Percentiles rank a stretch among this genome's conserved stretches.
phyloP scores from a whole-genome alignment of 495 filamentous ascomycete species.

The Annulohypoxylon stygium region DNA sequence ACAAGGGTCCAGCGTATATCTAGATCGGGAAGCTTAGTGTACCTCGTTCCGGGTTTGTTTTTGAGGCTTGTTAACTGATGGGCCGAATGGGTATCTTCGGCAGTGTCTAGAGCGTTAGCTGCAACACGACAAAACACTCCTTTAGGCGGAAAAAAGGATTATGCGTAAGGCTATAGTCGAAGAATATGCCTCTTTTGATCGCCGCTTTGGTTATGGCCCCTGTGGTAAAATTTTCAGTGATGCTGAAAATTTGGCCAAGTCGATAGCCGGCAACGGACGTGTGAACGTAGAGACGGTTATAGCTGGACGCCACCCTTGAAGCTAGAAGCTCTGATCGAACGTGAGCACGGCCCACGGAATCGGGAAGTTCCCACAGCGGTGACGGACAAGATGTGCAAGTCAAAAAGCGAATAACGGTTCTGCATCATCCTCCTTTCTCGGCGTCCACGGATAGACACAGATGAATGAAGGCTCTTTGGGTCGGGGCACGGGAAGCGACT shows the following conservation, averaged over 20 bases:
- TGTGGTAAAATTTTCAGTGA: constrained; percentile 18
- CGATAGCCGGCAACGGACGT: constrained; percentile 30
- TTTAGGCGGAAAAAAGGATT: constrained; percentile 25
- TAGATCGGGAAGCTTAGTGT: constrained; percentile 35
- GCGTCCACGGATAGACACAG: constrained; percentile 29
- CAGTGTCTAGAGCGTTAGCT: constrained; percentile 34
- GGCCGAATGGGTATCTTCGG: constrained; percentile 34
- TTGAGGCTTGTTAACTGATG: constrained; percentile 19
- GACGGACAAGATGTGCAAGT: constrained; percentile 15
- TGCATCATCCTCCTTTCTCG: constrained; percentile 28
- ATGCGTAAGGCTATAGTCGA: constrained; percentile 28
- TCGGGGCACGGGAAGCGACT: constrained; percentile 34
- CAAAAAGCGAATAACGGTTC: constrained; percentile 10
- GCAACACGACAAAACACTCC: constrained; percentile 27
- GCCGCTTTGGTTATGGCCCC: constrained; percentile 16
- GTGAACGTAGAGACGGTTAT: constrained; percentile 37
- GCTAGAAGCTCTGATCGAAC: constrained; percentile 39
- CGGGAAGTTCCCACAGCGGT: constrained; percentile 25
- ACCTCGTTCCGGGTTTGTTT: constrained; percentile 19
- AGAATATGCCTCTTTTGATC: constrained; percentile 27
- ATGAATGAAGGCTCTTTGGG: constrained; percentile 7
- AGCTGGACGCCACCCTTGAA: constrained; percentile 48
- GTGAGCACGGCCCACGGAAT: constrained; percentile 41
- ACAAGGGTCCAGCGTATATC: constrained; percentile 34
- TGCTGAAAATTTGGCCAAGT: constrained; percentile 22